Evolutionary conservation across 2,329 filamentous ascomycete genomes (phyloP), one percentile per base, ranked within the genome.

Genomic region (Penicillium oxalicum): DNA sequence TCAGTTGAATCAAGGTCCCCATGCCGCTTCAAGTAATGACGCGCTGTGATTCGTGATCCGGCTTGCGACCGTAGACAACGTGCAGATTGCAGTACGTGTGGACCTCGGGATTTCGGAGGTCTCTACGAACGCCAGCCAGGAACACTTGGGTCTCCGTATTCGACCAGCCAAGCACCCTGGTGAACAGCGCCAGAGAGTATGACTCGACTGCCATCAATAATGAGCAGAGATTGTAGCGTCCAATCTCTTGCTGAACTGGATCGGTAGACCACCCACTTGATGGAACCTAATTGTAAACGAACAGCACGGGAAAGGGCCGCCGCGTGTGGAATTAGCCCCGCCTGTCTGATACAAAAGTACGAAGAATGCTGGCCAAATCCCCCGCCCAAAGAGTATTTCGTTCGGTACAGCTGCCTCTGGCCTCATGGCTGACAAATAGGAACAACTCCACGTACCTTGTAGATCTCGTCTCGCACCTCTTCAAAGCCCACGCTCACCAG

Each of bases 401-500:
- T 18, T 18, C 18, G 18, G 18, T 18, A 18, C 18, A 18, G 18
- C 18, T 18, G 18, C 18, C 18, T 18, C 18, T 18, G 18, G 18
- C 18, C 18, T 18, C 18, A 18, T 18, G 18, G 18, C 18, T 18
- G 18, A 18, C 18, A 18, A 18, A 18, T 18, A 18, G 18, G 18
- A 18, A 18, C 18, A 32, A 8, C 11, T 29, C 7, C 41, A 55
- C 51, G 25, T 43, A 63, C 64, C 60, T 74, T 76, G 56, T 70
- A 76, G 5, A 75, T 57, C 2, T 70, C 63, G 57, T 79, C 74
- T 0, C 64, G 63, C 0, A 83, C 73, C 46, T 80, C 72, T 39
- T 70, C 65, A 52, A 82, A 82, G 0, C 80, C 80, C 0, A 74
- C 77, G 9, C 76, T 74, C 3, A 66, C 62, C 56, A 82, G 69